phyloP scores from a whole-genome alignment of 2,329 filamentous ascomycete species.

The Biscogniauxia sp. region DNA sequence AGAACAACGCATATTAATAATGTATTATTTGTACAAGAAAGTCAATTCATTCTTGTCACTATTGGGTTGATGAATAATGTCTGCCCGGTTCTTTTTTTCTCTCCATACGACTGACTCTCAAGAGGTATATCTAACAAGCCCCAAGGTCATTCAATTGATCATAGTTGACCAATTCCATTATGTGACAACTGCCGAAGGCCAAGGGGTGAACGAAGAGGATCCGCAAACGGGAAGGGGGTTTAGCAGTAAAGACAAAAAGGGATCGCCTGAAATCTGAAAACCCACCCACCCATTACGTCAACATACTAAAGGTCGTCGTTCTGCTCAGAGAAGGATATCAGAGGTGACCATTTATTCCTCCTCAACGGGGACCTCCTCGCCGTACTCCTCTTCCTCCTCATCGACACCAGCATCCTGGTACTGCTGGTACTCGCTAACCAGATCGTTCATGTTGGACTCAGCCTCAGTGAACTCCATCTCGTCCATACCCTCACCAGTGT shows the following conservation, averaged over 20 bases:
- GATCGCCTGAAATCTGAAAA: slow-evolving; percentile 15
- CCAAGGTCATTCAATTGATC: slow-evolving; percentile 25
- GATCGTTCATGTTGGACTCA: slow-evolving; percentile 99
- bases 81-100: slow-evolving; percentile 19
- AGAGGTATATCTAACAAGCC: slow-evolving; percentile 35
- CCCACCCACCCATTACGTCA: slow-evolving; percentile 14
- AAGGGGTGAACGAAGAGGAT: slow-evolving; percentile 22
- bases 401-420: slow-evolving; percentile 99
- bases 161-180: slow-evolving; percentile 26
- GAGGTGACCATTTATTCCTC: slow-evolving; percentile 53
- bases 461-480: slow-evolving; percentile 99
- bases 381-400: slow-evolving; percentile 95
- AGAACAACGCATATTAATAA: neutral
- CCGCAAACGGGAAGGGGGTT: slow-evolving; percentile 23
- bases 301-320: slow-evolving; percentile 14
- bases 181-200: slow-evolving; percentile 26
- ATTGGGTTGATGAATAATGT: slow-evolving; percentile 30
- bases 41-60: slow-evolving; percentile 33
- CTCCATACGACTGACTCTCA: slow-evolving; percentile 21
- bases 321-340: slow-evolving; percentile 12
- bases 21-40: slow-evolving; percentile 30
- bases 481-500: slow-evolving; percentile 99
- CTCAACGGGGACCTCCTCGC: slow-evolving; percentile 76
- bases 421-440: slow-evolving; percentile 99
- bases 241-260: slow-evolving; percentile 11